Percentiles rank a stretch among this genome's conserved stretches.
phyloP scores from a whole-genome alignment of 257 asterid species.

The Petrea volubilis region DNA sequence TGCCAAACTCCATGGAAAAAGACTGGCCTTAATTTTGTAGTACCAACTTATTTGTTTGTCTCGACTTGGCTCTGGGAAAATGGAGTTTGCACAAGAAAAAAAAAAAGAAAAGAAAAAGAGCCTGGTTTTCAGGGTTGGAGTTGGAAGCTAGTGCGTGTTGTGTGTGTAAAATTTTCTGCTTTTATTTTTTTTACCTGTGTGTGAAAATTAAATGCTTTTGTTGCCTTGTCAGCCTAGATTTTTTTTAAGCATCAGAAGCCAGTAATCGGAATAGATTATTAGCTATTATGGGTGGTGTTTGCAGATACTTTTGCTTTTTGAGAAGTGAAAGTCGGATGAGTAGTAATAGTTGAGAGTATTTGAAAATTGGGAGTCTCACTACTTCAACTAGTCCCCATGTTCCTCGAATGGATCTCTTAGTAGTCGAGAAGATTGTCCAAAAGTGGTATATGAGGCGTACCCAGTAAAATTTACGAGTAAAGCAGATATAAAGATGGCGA shows the following conservation, averaged over 20 bases:
- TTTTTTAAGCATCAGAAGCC: background rate
- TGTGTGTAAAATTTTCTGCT: background rate
- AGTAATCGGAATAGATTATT: too few relatives aligned
- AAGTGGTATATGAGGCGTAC: too few relatives aligned
- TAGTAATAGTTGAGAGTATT: too few relatives aligned
- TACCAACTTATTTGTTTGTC: background rate
- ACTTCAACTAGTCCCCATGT: background rate
- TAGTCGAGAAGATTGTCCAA: background rate
- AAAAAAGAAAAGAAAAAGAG: background rate
- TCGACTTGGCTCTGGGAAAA: background rate
- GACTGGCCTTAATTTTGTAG: background rate
- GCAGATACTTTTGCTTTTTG: too few relatives aligned
- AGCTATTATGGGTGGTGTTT: too few relatives aligned
- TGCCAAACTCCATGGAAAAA: slow-evolving; percentile 22
- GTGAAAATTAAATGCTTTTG: background rate
- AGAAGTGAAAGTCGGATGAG: too few relatives aligned
- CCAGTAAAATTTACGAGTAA: too few relatives aligned
- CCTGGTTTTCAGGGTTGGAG: background rate
- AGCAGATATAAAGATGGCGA: too few relatives aligned
- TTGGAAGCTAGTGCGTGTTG: background rate
- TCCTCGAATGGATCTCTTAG: background rate
- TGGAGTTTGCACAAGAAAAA: background rate
- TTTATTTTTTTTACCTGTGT: background rate
- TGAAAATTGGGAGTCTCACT: too few relatives aligned
- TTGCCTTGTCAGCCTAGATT: background rate